These are phyloP conservation scores for Clarireedia homoeocarpa DNA, from an alignment of 2,329 filamentous ascomycete genomes.

Conservation along the genomic window DNA sequence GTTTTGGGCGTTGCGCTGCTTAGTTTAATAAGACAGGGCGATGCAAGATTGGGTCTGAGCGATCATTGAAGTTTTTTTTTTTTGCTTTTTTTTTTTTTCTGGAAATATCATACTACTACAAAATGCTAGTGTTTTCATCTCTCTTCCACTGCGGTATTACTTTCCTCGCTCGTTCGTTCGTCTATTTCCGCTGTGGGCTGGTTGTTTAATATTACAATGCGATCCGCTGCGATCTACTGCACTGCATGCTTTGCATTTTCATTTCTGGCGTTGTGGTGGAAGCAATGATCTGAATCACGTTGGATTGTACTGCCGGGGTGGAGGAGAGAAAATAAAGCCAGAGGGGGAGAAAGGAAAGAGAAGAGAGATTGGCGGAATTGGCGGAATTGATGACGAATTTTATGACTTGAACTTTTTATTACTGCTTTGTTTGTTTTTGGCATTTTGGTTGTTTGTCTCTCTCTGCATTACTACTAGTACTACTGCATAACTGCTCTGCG, in stretches of 20 bases:
- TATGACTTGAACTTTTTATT: background rate
- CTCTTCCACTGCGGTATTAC: background rate
- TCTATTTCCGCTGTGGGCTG: no score
- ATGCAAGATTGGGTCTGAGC: conserved; percentile 5
- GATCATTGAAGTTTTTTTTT: background rate
- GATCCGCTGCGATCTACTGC: background rate
- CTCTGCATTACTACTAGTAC: no score
- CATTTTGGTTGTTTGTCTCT: no score
- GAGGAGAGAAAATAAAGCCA: background rate
- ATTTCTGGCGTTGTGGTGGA: background rate
- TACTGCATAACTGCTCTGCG: no score
- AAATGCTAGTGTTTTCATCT: background rate
- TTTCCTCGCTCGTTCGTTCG: background rate
- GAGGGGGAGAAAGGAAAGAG: background rate
- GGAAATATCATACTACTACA: conserved; percentile 1
- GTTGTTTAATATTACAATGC: no score
- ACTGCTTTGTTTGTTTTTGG: no score
- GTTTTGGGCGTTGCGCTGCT: no score
- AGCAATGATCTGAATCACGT: no score
- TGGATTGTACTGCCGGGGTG: background rate
- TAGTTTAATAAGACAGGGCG: no score
- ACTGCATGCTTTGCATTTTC: background rate
- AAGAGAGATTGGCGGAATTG: background rate
- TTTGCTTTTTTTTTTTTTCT: background rate
- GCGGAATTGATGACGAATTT: conserved; percentile 5